Evolutionary conservation across 31 red algal genomes (phyloP).

Genomic region (Porphyra umbilicalis): DNA sequence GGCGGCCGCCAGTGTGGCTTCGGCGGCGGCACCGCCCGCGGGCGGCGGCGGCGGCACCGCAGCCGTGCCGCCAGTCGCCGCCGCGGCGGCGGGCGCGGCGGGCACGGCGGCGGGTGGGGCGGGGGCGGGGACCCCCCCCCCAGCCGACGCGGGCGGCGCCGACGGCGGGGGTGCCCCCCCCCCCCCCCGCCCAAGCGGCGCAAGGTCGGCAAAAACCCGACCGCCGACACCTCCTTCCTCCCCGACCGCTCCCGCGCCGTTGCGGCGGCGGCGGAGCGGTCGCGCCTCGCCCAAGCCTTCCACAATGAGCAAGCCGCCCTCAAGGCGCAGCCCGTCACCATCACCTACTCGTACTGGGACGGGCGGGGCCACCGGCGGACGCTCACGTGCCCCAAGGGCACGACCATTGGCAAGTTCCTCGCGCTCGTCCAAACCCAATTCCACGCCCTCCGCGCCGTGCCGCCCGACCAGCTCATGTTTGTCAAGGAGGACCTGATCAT

Average conservation of each 20-base stretch:
- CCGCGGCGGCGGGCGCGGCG: neutral
- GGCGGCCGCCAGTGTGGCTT: neutral
- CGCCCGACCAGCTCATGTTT: conserved; percentile 72
- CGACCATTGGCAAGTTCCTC: conserved; percentile 71
- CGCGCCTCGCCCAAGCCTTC: conserved; percentile 56
- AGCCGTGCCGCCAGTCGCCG: neutral
- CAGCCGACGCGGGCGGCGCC: neutral
- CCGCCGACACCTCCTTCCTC: conserved; percentile 54
- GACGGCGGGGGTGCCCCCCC: neutral
- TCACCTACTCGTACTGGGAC: conserved; percentile 86
- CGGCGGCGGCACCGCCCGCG: neutral
- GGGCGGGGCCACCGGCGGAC: conserved; percentile 65
- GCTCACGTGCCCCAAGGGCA: conserved; percentile 62
- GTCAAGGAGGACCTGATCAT: conserved; percentile 96
- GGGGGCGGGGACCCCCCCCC: neutral
- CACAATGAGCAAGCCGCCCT: conserved; percentile 50
- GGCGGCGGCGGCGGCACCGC: neutral
- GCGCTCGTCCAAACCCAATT: conserved; percentile 52
- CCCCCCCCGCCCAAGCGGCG: conserved; percentile 6
- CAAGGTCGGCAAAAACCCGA: conserved; percentile 49
- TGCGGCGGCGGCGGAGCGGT: conserved; percentile 39
- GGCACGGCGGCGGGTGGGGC: neutral
- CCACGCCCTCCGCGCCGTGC: conserved; percentile 37
- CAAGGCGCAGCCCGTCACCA: conserved; percentile 55
- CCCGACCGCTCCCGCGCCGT: conserved; percentile 51